Percentiles rank a stretch among this genome's conserved stretches.
Evolutionary conservation across 2,329 filamentous ascomycete genomes (phyloP).

Genomic region (Penicillium griseofulvum): DNA sequence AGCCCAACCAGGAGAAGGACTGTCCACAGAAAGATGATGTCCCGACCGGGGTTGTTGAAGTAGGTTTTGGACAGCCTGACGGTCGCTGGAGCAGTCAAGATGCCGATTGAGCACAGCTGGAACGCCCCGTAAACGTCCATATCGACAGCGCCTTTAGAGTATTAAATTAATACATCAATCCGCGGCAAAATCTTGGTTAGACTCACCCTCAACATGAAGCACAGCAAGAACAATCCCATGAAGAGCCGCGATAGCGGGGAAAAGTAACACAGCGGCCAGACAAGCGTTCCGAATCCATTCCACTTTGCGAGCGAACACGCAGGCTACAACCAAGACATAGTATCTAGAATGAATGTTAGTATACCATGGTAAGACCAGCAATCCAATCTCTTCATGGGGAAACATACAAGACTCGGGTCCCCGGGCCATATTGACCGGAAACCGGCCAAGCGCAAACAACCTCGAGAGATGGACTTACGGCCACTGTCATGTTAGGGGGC

Average conservation of each 20-base stretch:
- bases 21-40: constrained; percentile 67
- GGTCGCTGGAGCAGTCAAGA: constrained; percentile 62
- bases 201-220: constrained; percentile 58
- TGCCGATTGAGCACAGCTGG: constrained; percentile 65
- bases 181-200: background rate
- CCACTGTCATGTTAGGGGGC: constrained; percentile 23
- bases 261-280: constrained; percentile 60
- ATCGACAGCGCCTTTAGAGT: constrained; percentile 56
- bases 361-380: background rate
- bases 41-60: constrained; percentile 62
- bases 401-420: constrained; percentile 42
- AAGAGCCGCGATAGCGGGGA: constrained; percentile 63
- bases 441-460: constrained; percentile 47
- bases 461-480: constrained; percentile 19
- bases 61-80: constrained; percentile 63
- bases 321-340: constrained; percentile 63
- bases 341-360: constrained; percentile 46
- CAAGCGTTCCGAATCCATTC: constrained; percentile 64
- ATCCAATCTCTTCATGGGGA: background rate
- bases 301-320: constrained; percentile 59
- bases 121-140: constrained; percentile 69
- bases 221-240: constrained; percentile 62
- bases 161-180: constrained; percentile 3
- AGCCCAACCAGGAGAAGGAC: constrained; percentile 57
- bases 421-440: constrained; percentile 44